Evolutionary conservation across 768 basidiomycete species (phyloP), one percentile per base, ranked within the genome.

Genomic region (Xerocomus potaroensis): DNA sequence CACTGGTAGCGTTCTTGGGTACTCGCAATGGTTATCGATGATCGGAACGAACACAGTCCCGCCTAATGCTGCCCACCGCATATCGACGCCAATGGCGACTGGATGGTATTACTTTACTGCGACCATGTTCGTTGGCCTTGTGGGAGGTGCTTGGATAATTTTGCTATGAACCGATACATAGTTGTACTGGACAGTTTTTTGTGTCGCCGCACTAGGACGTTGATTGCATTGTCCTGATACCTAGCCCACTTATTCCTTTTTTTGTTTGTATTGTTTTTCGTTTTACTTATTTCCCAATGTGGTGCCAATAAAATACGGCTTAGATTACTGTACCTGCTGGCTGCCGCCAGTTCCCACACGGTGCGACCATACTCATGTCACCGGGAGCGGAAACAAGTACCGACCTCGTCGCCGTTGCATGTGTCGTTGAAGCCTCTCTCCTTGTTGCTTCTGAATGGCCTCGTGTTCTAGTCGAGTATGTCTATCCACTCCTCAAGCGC

Each of bases 351-450:
- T 57, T 47, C 45, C 43, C 50, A 48, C 39, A 36, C 12, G 21
- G 5, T 10, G 9, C n/a, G n/a, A n/a, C n/a, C n/a, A n/a, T 11
- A 10, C n/a, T 11, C 47, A 64, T 64, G 62, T 60, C 63, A 18
- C 19, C 47, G 2, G 33, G 24, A 21, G 42, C 42, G 18, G 65
- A 65, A n/a, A 4, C 33, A 32, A 34, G 29, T 15, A 29, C 29
- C 21, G 69, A 71, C 50, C 51, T 71, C 36, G 55, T 70, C 40
- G 79, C 81, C 15, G 63, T 86, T 24, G 78, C 75, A 0, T 73
- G 79, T 46, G 75, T 87, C 44, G 69, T 81, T 48, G 84, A 87
- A 41, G 74, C 80, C 1, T 84, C 85, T 5, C 62, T 78, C 2
- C 54, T 71, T 4, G 67, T 87, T 4, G 73, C 72, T 8, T 53